Percentiles rank a stretch among this genome's conserved stretches.
These are phyloP conservation scores for Fragilariopsis cylindrus DNA, from an alignment of 108 stramenopile species.

Conservation along the genomic window DNA sequence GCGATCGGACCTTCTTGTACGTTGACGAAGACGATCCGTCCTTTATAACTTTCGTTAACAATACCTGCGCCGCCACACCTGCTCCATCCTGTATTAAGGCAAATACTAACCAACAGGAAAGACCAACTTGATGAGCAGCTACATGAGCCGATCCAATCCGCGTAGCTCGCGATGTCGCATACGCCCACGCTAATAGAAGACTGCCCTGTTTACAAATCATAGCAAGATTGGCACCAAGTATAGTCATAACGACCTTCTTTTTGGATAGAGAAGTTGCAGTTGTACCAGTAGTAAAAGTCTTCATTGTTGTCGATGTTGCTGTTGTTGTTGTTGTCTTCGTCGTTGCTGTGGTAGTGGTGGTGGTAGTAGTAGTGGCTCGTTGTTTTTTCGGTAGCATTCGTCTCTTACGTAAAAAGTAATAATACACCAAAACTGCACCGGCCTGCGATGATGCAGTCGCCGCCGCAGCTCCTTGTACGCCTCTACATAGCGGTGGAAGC, in stretches of 20 bases:
- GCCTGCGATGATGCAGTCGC: conserved; percentile 69
- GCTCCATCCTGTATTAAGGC: conserved; percentile 57
- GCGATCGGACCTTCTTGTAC: conserved; percentile 28
- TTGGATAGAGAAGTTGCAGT: not conserved
- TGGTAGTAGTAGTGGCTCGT: not conserved
- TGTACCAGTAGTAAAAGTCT: not conserved
- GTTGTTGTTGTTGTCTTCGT: too few relatives aligned
- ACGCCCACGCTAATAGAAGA: conserved; percentile 58
- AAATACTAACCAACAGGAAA: conserved; percentile 58
- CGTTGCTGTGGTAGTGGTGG: not conserved
- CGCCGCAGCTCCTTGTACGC: conserved; percentile 74
- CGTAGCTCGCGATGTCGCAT: conserved; percentile 57
- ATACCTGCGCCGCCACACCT: conserved; percentile 64
- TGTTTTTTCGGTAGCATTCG: conserved; percentile 37
- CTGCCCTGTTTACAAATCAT: conserved; percentile 61
- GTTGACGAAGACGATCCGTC: not conserved
- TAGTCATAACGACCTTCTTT: conserved; percentile 18
- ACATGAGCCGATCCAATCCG: conserved; percentile 56
- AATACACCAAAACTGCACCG: conserved; percentile 48
- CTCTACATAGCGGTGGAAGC: conserved; percentile 57
- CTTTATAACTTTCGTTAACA: conserved; percentile 35
- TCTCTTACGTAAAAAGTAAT: conserved; percentile 30
- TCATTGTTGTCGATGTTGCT: not conserved
- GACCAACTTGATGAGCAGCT: conserved; percentile 68
- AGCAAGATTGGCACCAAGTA: conserved; percentile 55